Base-by-base conservation (phyloP, 768 basidiomycete species). In the Hydnomerulius pinastri region DNA sequence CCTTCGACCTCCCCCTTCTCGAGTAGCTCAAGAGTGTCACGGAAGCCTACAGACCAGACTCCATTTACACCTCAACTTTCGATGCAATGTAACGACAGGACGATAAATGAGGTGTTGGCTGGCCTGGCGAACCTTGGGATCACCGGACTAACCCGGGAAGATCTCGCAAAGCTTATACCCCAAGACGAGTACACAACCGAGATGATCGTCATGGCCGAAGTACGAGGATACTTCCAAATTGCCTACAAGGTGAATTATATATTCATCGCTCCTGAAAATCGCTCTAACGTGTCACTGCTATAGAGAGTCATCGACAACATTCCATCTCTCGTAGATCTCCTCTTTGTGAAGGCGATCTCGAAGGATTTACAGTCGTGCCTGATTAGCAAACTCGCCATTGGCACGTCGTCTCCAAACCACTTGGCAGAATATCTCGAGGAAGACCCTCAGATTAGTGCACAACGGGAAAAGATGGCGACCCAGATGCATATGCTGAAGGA, bases 161-260 rank as follows among this genome's bases (percentile, higher is more conserved):
- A 67, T 27, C 56, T 68, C 9, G 37, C 53, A 5, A 44, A 50
- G 24, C 55, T 68, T 12, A 24, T 42, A 11, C 48, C 60, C 21
- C 13, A 46, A 13, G 56, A 68, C 46, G 20, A 33, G 9, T 66
- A 36, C 49, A 59, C 67, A 24, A 66, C 73, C 30, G 80, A 77
- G 46, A 46, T 80, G 4, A 53, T 58, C 1, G 70, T 81, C 3
- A 78, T 78, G 73, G 74, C 79, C 0, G 72, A 73, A 13, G 75
- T 79, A 1, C 68, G 71, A 1, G 79, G 77, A 0, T 82, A 78
- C 50, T 79, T 74, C 60, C 71, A 78, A 41, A 74, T 80, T 1
- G 71, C 79, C 0, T 73, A 72, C 61, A 76, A 78, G 68, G 80
- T 77, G n/a, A n/a, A n/a, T n/a, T n/a, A n/a, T 45, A 7, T 28